A percentile compares a stretch with the other conserved stretches of the same genome.
Evolutionary conservation across 331 rosid genomes (phyloP).

Genomic region (Quercus tomentella): DNA sequence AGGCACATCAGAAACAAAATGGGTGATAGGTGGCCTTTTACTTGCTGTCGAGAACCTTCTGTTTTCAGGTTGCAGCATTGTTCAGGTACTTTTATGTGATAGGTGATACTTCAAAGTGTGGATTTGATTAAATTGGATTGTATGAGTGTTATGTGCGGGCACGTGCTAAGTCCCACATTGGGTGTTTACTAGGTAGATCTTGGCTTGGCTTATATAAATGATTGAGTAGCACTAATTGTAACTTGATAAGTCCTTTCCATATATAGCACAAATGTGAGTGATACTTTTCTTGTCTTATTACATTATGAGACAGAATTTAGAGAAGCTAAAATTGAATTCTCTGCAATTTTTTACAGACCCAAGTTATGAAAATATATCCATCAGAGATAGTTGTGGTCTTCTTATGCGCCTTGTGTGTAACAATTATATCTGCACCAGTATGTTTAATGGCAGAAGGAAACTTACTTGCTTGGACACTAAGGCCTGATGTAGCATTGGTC

Average conservation of each 20-base stretch:
- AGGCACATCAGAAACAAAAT: slow-evolving; percentile 12
- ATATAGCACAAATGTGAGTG: too few species aligned
- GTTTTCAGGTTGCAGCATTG: slow-evolving; percentile 30
- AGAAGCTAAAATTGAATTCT: background rate
- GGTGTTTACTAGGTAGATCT: too few species aligned
- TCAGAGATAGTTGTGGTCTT: slow-evolving; percentile 12
- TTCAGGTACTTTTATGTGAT: slow-evolving; percentile 28
- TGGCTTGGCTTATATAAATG: too few species aligned
- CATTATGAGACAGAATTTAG: background rate
- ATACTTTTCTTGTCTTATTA: too few species aligned
- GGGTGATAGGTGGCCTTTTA: slow-evolving; percentile 42
- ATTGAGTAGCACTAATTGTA: background rate
- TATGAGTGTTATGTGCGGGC: too few species aligned
- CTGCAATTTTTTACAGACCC: slow-evolving; percentile 21
- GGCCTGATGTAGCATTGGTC: slow-evolving; percentile 7
- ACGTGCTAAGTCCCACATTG: too few species aligned
- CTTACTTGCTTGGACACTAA: slow-evolving; percentile 20
- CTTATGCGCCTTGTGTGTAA: slow-evolving; percentile 13
- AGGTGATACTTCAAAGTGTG: too few species aligned
- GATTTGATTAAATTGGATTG: too few species aligned
- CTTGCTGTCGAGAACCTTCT: slow-evolving; percentile 20
- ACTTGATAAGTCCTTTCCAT: background rate
- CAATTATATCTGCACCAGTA: slow-evolving; percentile 6
- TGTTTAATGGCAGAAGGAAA: slow-evolving; percentile 10
- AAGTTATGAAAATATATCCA: slow-evolving; percentile 20